These are phyloP conservation scores for Przewalskia tangutica DNA, from an alignment of 257 asterid species.

Conservation along the genomic window DNA sequence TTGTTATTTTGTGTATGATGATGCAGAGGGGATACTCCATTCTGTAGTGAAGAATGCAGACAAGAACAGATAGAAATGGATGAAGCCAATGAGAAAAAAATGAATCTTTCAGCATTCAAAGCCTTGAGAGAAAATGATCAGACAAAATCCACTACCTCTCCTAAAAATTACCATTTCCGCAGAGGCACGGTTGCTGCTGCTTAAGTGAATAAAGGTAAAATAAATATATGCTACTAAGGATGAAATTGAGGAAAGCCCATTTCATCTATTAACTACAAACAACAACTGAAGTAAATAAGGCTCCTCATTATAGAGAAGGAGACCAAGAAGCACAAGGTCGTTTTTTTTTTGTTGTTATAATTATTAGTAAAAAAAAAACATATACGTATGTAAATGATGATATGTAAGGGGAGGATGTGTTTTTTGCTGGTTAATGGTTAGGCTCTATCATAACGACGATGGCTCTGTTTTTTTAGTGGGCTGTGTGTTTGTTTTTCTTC, in stretches of 20 bases:
- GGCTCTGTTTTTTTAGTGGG: background rate
- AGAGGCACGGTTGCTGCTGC: conserved; percentile 72
- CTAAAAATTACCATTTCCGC: conserved; percentile 35
- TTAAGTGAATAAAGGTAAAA: conserved; percentile 3
- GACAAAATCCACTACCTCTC: conserved; percentile 34
- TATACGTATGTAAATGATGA: too few species aligned
- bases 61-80: conserved; percentile 39
- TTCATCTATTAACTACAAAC: background rate
- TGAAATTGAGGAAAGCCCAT: background rate
- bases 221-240: background rate
- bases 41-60: conserved; percentile 44
- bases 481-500: background rate
- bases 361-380: background rate
- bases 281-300: background rate
- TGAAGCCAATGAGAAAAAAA: conserved; percentile 30
- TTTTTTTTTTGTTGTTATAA: background rate
- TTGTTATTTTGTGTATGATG: background rate
- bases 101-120: conserved; percentile 24
- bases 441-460: background rate
- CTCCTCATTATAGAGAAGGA: too few species aligned
- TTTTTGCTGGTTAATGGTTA: too few species aligned
- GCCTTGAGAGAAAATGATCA: conserved; percentile 33
- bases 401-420: background rate
- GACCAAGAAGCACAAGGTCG: too few species aligned
- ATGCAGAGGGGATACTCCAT: conserved; percentile 39